Evolutionary conservation across 2,329 filamentous ascomycete genomes (phyloP), one percentile per base, ranked within the genome.

Genomic region (Fusarium pilosicola): DNA sequence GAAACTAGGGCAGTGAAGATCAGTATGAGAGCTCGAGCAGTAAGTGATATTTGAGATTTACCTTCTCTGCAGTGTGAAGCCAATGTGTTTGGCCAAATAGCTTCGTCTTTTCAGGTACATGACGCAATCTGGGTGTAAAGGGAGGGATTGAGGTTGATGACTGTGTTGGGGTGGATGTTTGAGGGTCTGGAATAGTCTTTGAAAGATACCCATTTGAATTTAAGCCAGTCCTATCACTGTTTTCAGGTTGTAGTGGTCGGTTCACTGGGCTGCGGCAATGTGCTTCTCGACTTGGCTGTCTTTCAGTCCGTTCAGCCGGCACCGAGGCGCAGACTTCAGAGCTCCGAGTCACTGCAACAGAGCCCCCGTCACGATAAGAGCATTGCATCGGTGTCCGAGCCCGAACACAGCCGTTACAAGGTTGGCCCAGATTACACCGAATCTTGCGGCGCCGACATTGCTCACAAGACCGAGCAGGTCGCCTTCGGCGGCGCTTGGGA

Each of bases 41-140:
- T 14, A 32, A 32, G 32, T n/a, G 7, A 20, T 13, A 14, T 42
- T n/a, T 55, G 14, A 10, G 18, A 15, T 28, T 39, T 22, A 74
- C 76, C 56, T 76, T 78, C 46, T 77, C 75, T 58, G 76, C 76
- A 9, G 74, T 77, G 39, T 78, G 76, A 20, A 78, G 67, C 76
- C 76, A 78, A 49, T 78, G 76, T 32, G 76, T 78, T 62, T 78
- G 76, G 24, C 76, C 76, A 46, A 78, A 78, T 12, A 78, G 49
- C 56, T 78, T 78, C 17, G 76, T 77, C 54, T 78, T 78, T 44
- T 78, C 76, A 3, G 76, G 76, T 26, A 78, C 70, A 58, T 77
- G 69, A 20, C 76, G 76, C 24, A 78, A 66, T 42, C 77, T 70
- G 32, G 77, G 75, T 42, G 60, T 66, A 32, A 75, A 64, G 18